Evolutionary conservation across 768 basidiomycete genomes (phyloP).

Genomic region (Gymnopilus dilepis): DNA sequence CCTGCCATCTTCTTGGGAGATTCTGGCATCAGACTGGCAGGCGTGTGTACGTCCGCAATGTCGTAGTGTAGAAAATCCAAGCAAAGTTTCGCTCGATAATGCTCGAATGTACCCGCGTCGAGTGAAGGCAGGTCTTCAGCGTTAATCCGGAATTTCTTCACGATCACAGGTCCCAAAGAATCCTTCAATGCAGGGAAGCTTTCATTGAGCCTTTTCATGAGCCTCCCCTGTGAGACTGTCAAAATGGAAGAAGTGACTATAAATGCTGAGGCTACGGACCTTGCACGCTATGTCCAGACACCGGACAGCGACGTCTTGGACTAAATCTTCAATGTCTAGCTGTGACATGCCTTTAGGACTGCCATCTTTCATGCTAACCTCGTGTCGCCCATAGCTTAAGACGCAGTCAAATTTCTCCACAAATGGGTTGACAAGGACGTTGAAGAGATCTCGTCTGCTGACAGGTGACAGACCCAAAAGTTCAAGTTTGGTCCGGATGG

Average conservation of each 20-base stretch:
- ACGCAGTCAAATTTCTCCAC: constrained; percentile 60
- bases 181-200: constrained; percentile 47
- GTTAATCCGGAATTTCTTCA: constrained; percentile 55
- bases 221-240: constrained; percentile 51
- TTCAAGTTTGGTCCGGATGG: constrained; percentile 58
- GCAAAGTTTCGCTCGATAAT: constrained; percentile 58
- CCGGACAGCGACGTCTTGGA: constrained; percentile 62
- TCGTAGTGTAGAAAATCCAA: constrained; percentile 51
- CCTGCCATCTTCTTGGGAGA: constrained; percentile 1
- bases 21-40: constrained; percentile 29
- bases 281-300: constrained; percentile 70
- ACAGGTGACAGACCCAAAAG: constrained; percentile 59
- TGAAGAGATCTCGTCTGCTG: constrained; percentile 60
- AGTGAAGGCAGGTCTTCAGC: constrained; percentile 61
- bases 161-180: constrained; percentile 48
- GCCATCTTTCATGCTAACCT: constrained; percentile 38
- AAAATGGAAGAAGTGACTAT: neutral
- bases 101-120: constrained; percentile 52
- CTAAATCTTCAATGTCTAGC: constrained; percentile 49
- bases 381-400: constrained; percentile 52
- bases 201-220: constrained; percentile 63
- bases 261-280: constrained; percentile 33
- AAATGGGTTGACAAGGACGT: constrained; percentile 72
- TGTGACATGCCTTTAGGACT: constrained; percentile 46
- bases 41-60: constrained; percentile 32